phyloP scores from a whole-genome alignment of 495 filamentous ascomycete species.

The Talaromyces thailandensis region DNA sequence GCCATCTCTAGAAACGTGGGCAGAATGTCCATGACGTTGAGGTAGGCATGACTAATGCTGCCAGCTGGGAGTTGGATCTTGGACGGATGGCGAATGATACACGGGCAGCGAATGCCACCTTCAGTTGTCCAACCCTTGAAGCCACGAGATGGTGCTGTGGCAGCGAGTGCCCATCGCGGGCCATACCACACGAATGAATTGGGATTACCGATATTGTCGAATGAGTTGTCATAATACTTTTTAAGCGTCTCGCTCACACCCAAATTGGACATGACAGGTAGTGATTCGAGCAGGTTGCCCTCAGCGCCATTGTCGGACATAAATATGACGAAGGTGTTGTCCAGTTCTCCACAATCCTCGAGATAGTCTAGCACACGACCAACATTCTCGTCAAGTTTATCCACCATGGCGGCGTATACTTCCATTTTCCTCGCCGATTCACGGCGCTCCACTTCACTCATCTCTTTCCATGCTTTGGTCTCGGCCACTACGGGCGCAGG shows the following conservation, averaged over 20 bases:
- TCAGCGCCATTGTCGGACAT: constrained; percentile 48
- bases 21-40: constrained; percentile 56
- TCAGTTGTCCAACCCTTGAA: constrained; percentile 57
- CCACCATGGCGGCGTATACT: constrained; percentile 56
- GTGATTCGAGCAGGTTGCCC: constrained; percentile 18
- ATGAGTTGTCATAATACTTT: constrained; percentile 33
- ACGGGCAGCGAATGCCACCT: constrained; percentile 51
- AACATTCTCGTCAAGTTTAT: constrained; percentile 49
- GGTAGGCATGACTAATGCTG: constrained; percentile 46
- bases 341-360: constrained; percentile 39
- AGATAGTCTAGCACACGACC: constrained; percentile 35
- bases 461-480: constrained; percentile 43
- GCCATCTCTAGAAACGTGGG: constrained; percentile 53
- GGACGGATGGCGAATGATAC: constrained; percentile 31
- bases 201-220: constrained; percentile 51
- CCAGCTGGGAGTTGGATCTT: constrained; percentile 16
- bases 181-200: constrained; percentile 61
- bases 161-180: constrained; percentile 54
- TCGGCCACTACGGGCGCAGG: constrained; percentile 32
- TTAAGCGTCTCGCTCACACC: constrained; percentile 36
- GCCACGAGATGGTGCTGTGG: constrained; percentile 52
- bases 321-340: constrained; percentile 45
- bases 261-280: constrained; percentile 19
- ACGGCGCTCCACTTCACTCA: constrained; percentile 38
- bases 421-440: constrained; percentile 51